phyloP scores from a whole-genome alignment of 139 green algal species.

The Chloropicon primus region DNA sequence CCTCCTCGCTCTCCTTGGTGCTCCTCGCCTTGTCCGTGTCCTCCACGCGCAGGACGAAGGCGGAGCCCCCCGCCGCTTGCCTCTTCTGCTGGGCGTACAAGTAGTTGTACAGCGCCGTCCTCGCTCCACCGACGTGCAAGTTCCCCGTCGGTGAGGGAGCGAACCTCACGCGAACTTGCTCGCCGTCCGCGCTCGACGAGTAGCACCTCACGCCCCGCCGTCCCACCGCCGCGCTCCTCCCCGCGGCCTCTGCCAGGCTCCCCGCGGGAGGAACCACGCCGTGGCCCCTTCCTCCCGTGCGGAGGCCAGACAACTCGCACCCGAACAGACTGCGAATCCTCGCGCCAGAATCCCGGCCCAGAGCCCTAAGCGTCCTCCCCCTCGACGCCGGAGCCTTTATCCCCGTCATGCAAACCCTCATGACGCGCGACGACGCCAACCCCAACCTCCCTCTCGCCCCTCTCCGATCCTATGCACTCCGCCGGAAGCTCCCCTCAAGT shows the following conservation, averaged over 20 bases:
- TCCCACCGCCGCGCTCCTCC: too few relatives aligned
- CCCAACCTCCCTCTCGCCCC: too few relatives aligned
- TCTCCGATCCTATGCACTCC: too few relatives aligned
- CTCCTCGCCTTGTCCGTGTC: conserved; percentile 90
- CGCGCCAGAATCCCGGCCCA: too few relatives aligned
- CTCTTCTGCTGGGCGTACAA: conserved; percentile 75
- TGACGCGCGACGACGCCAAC: too few relatives aligned
- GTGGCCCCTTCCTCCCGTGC: too few relatives aligned
- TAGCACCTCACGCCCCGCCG: not conserved
- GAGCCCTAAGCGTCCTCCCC: not conserved
- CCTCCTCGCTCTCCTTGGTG: conserved; percentile 76
- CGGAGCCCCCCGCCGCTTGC: not conserved
- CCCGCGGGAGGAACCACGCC: too few relatives aligned
- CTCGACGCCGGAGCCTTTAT: not conserved
- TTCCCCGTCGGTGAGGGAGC: conserved; percentile 95
- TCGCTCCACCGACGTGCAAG: conserved; percentile 90
- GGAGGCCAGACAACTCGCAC: too few relatives aligned
- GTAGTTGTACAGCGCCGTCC: conserved; percentile 98
- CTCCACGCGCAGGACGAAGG: conserved; percentile 85
- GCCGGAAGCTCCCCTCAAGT: too few relatives aligned
- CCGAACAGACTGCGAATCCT: too few relatives aligned
- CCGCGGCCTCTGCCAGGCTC: too few relatives aligned
- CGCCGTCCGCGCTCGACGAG: not conserved
- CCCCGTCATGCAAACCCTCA: not conserved
- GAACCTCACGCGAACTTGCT: conserved; percentile 77